phyloP scores from a whole-genome alignment of 495 filamentous ascomycete genomes.

The Haplographium delicatum region DNA sequence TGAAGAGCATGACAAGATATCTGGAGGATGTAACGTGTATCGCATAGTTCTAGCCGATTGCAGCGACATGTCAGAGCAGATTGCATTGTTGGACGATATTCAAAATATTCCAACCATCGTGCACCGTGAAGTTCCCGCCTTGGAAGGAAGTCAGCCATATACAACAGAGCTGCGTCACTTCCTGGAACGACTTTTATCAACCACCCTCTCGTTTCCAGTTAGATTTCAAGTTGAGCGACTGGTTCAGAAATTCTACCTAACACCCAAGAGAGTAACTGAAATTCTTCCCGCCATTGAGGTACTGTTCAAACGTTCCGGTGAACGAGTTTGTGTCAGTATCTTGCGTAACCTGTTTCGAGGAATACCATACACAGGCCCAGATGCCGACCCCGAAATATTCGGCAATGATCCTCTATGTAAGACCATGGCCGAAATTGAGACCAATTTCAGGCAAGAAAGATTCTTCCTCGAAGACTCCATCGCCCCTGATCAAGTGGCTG shows the following conservation, averaged over 20 bases:
- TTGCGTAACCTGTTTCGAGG: conserved; percentile 41
- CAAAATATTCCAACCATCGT: too few relatives aligned
- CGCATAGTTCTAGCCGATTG: too few relatives aligned
- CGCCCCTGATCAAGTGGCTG: conserved; percentile 24
- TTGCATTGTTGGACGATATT: too few relatives aligned
- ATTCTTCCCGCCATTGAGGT: conserved; percentile 31
- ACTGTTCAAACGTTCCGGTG: conserved; percentile 15
- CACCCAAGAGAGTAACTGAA: conserved; percentile 35
- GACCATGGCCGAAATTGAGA: conserved; percentile 34
- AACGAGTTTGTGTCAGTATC: conserved; percentile 35
- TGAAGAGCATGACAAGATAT: too few relatives aligned
- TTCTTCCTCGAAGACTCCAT: conserved; percentile 17
- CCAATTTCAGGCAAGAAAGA: conserved; percentile 16
- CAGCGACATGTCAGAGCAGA: too few relatives aligned
- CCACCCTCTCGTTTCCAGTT: conserved; percentile 1
- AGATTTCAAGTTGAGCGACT: conserved; percentile 45
- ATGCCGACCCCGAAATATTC: conserved; percentile 38
- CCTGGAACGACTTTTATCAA: too few relatives aligned
- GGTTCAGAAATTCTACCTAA: conserved; percentile 44
- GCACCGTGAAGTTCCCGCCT: too few relatives aligned
- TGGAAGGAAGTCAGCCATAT: too few relatives aligned
- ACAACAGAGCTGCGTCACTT: too few relatives aligned
- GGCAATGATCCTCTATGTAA: conserved; percentile 35
- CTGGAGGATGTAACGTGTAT: too few relatives aligned
- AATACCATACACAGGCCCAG: conserved; percentile 43